These are phyloP conservation scores for Tetrahymena borealis DNA, from an alignment of 73 alveolate species.

Conservation along the genomic window DNA sequence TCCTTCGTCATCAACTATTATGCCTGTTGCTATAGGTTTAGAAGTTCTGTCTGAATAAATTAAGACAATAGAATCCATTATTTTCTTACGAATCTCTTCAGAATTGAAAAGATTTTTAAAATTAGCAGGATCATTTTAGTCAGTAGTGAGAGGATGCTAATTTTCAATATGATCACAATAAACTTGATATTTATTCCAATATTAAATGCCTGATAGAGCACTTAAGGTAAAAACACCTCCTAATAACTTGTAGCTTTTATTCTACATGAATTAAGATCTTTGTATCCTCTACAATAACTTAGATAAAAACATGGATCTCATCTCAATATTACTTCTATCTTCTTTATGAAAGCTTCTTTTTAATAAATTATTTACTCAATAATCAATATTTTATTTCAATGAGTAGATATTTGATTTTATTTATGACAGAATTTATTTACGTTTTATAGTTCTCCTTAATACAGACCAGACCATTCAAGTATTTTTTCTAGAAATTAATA, in stretches of 20 bases:
- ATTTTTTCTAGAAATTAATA: too few relatives aligned
- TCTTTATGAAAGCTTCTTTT: too few relatives aligned
- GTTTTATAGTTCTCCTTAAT: too few relatives aligned
- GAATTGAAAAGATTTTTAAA: neutral
- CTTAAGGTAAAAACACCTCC: neutral
- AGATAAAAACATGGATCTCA: neutral
- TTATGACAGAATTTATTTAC: too few relatives aligned
- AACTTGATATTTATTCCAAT: neutral
- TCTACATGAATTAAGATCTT: neutral
- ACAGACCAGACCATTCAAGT: too few relatives aligned
- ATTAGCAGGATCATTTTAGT: neutral
- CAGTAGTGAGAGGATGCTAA: neutral
- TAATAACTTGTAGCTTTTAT: neutral
- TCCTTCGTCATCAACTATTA: neutral
- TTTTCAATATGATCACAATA: neutral
- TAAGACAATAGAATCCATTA: neutral
- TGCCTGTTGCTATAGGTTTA: neutral
- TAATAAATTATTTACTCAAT: too few relatives aligned
- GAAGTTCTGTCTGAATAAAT: neutral
- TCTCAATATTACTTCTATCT: neutral
- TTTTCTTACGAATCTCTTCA: neutral
- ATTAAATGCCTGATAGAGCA: neutral
- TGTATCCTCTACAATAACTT: neutral
- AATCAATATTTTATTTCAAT: too few relatives aligned
- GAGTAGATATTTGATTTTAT: too few relatives aligned